These are phyloP conservation scores for Populus tomentosa DNA, from an alignment of 441 rosid genomes.

Conservation along the genomic window DNA sequence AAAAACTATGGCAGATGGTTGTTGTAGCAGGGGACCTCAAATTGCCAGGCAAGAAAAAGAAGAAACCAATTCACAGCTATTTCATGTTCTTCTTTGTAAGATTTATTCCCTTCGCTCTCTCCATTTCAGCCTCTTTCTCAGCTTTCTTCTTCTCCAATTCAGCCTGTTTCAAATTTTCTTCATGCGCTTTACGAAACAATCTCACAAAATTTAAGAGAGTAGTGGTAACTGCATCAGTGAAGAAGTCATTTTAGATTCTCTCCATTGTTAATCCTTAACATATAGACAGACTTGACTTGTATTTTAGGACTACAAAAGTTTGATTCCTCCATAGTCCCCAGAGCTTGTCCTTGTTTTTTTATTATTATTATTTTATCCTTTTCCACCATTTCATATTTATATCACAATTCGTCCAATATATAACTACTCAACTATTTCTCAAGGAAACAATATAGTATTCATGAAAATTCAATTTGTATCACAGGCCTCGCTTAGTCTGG, in stretches of 20 bases:
- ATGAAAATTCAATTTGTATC: background rate
- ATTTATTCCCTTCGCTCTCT: conserved; percentile 68
- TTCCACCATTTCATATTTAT: background rate
- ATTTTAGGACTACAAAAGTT: background rate
- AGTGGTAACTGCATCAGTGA: conserved; percentile 63
- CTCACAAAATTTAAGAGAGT: conserved; percentile 85
- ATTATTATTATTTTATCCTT: background rate
- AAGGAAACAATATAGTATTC: background rate
- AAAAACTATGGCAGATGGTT: conserved; percentile 20
- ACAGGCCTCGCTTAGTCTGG: background rate
- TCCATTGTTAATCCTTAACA: background rate
- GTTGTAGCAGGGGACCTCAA: conserved; percentile 19
- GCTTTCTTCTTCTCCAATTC: conserved; percentile 93
- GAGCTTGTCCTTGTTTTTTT: background rate
- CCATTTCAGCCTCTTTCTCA: conserved; percentile 89
- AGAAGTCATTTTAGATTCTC: conserved; percentile 3
- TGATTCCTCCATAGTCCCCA: background rate
- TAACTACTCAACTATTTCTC: background rate
- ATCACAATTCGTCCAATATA: background rate
- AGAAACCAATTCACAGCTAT: conserved; percentile 36
- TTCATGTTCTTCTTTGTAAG: conserved; percentile 50
- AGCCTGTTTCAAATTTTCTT: conserved; percentile 85
- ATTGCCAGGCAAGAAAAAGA: conserved; percentile 1
- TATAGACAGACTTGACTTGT: background rate
- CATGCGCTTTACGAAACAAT: conserved; percentile 88